phyloP scores from a whole-genome alignment of 1,139 yeast species.

The Zhuliangozyma blackwelliae region DNA sequence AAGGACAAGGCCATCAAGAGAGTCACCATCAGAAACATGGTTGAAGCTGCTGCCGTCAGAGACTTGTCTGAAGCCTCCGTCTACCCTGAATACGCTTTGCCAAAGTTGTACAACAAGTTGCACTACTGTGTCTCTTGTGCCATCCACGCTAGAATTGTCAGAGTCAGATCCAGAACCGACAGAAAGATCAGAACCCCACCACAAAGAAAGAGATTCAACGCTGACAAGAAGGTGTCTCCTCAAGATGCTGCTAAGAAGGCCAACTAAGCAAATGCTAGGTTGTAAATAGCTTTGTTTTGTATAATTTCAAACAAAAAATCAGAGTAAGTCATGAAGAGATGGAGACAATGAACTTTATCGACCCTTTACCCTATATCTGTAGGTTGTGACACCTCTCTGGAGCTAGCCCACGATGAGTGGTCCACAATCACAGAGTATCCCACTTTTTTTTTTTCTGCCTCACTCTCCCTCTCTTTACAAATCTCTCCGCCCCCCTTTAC shows the following conservation, averaged over 20 bases:
- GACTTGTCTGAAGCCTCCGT: slow-evolving; percentile 99
- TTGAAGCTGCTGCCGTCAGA: slow-evolving; percentile 99
- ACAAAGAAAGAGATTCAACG: slow-evolving; percentile 97
- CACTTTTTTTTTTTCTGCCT: too few relatives aligned
- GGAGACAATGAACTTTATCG: too few relatives aligned
- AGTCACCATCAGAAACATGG: slow-evolving; percentile 99
- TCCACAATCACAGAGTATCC: too few relatives aligned
- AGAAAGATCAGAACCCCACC: slow-evolving; percentile 99
- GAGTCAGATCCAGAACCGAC: slow-evolving; percentile 99
- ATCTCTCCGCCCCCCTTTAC: too few relatives aligned
- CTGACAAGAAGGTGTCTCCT: slow-evolving; percentile 95
- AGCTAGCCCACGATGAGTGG: too few relatives aligned
- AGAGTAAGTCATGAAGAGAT: too few relatives aligned
- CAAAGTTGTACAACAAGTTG: slow-evolving; percentile 99
- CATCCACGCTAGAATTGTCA: slow-evolving; percentile 99
- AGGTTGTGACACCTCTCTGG: too few relatives aligned
- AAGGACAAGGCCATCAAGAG: slow-evolving; percentile 99
- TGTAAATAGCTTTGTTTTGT: too few relatives aligned
- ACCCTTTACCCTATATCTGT: too few relatives aligned
- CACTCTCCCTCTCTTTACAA: too few relatives aligned
- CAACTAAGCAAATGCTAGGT: slow-evolving; percentile 8
- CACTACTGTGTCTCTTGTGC: slow-evolving; percentile 99
- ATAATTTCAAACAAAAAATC: too few relatives aligned
- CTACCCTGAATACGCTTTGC: slow-evolving; percentile 98
- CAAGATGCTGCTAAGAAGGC: slow-evolving; percentile 98